Evolutionary conservation across 139 green algal species (phyloP), one percentile per base, ranked within the genome.

Genomic region (Coelastrella sp.): DNA sequence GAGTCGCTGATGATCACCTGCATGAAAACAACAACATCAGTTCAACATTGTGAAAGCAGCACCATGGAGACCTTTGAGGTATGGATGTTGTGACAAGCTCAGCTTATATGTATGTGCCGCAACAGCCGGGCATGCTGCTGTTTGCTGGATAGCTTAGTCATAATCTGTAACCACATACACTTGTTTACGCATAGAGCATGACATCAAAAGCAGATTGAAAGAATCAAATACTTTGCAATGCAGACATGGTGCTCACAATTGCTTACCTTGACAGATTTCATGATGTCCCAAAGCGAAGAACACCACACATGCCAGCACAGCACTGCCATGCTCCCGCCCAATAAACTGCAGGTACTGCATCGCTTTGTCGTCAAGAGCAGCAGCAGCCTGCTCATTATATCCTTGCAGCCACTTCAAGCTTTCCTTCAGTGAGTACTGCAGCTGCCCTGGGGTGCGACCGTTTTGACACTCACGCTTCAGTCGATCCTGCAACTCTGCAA

Each of bases 241-340:
- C 45, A 57, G 45, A 57, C 45, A 57, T 64, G 19, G 5, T 27
- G 2, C 17, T 64, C 62, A 41, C 1, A 69, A 69, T 6, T 30
- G 27, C 72, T 45, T 35, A 80, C 72, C 72, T 40, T 32, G 64
- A 48, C 45, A 80, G 27, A 34, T 27, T 4, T 80, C 30, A 34
- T 80, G 72, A 19, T 80, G 72, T 13, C 72, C 72, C 5, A 66
- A 21, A 9, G 48, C n/a, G 27, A 80, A 80, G 30, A 80, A 80
- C 72, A 80, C 27, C 48, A 80, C 72, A 45, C 72, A 80, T 2
- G 72, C 48, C 72, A 50, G 72, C 48, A 80, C 72, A 3, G 27
- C 32, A 17, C 19, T 8, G 15, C 48, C 72, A 41, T 80, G 45
- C 27, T 80, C 38, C 13, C 23, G 4, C 21, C 32, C 23, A 27